Base-by-base conservation (phyloP, 2,329 filamentous ascomycete genomes). In the Emmonsia crescens region DNA sequence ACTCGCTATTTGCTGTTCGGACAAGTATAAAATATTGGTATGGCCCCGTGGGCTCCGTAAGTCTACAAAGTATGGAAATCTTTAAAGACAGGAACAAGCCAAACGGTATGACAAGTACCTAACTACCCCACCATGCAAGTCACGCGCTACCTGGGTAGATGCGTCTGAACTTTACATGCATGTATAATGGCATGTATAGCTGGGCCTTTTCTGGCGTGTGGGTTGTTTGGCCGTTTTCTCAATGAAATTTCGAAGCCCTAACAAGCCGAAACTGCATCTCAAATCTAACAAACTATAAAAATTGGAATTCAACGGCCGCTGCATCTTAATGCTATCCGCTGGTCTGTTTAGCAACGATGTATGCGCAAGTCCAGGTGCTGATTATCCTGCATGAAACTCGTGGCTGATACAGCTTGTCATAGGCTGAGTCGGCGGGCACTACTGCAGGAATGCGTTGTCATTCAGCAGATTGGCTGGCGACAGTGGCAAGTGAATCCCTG, bases 401-500 rank as follows among this genome's bases (percentile, higher is more conserved):
- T 38, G 36, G 5, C n/a, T 42, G 36, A 56, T 27, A 0, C 31
- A 24, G 56, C 56, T 46, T 48, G 40, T 52, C 33, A 57, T 57
- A 61, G 60, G 57, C 24, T 12, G 29, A 49, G n/a, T 14, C 5
- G 9, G n/a, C 40, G 27, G 42, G 40, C 49, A 21, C 57, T 59
- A 54, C 48, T 60, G 59, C 59, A n/a, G 19, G 29, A 31, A 24
- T 52, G 59, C n/a, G 59, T 55, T 54, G 59, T 60, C 44, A 49
- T 42, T 31, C 36, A 9, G 14, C 21, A 27, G n/a, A 1, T 49
- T 27, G 10, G 36, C 10, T 40, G 19, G 19, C 42, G 19, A 46
- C 5, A 38, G 5, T 46, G 19, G 42, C 42, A 14, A 46, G 42
- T 10, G 19, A 46, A 46, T 5, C 42, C 5, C n/a, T n/a, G n/a